phyloP scores from a whole-genome alignment of 1,284 basidiomycete species.

The Somion occarium region DNA sequence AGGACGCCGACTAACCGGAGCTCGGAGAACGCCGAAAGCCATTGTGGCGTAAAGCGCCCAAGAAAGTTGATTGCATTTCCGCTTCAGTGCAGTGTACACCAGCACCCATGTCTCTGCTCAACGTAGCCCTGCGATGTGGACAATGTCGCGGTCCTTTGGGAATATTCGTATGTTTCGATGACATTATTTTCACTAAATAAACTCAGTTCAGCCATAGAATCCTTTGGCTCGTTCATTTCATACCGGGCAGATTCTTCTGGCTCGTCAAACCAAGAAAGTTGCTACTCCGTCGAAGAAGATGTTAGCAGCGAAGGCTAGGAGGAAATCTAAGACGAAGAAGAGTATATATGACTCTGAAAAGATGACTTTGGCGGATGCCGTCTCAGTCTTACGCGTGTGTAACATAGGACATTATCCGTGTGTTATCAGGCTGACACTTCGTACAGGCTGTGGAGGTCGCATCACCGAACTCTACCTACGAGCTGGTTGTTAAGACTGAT shows the following conservation, averaged over 20 bases:
- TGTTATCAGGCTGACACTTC: conserved; percentile 1
- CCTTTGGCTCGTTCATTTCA: conserved; percentile 41
- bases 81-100: too few species aligned
- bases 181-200: neutral
- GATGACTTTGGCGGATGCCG: conserved; percentile 58
- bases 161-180: conserved; percentile 9
- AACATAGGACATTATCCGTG: conserved; percentile 1
- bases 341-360: conserved; percentile 55
- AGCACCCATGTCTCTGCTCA: conserved; percentile 20
- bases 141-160: conserved; percentile 15
- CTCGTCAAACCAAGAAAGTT: conserved; percentile 44
- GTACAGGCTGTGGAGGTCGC: conserved; percentile 80
- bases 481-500: conserved; percentile 76
- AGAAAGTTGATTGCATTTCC: too few species aligned
- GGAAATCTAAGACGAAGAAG: conserved; percentile 39
- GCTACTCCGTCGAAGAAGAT: conserved; percentile 60
- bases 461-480: conserved; percentile 70
- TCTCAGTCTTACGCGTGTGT: conserved; percentile 65
- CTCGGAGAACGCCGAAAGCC: too few species aligned
- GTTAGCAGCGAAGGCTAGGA: conserved; percentile 49
- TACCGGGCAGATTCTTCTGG: conserved; percentile 39
- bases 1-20: too few species aligned
- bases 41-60: too few species aligned
- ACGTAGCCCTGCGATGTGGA: conserved; percentile 18
- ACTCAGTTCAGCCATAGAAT: conserved; percentile 2